phyloP scores from a whole-genome alignment of 1,284 basidiomycete genomes.

The Ceratobasidium sp. region DNA sequence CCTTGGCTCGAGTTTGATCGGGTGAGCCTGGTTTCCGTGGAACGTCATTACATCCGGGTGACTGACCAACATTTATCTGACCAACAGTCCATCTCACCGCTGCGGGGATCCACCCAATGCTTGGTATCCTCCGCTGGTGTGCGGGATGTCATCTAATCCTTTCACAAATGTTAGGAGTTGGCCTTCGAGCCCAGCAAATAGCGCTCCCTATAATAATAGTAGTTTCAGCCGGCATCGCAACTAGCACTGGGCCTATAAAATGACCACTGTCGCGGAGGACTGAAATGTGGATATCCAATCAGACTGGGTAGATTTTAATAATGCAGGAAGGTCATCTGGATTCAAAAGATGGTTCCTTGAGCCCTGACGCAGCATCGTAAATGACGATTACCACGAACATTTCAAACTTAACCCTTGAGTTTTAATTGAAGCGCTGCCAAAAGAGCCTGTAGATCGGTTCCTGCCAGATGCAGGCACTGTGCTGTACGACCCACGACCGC shows the following conservation, averaged over 20 bases:
- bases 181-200: slow-evolving; percentile 21
- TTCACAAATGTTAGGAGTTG: slow-evolving; percentile 1
- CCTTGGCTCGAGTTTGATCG: no score
- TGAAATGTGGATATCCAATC: slow-evolving; percentile 32
- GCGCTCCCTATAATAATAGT: not conserved
- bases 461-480: no score
- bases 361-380: not conserved
- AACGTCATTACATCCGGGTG: no score
- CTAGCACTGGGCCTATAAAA: not conserved
- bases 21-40: no score
- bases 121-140: not conserved
- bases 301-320: slow-evolving; percentile 11
- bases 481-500: no score
- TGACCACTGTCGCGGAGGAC: slow-evolving; percentile 22
- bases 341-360: not conserved
- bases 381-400: not conserved
- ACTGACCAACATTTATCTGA: no score
- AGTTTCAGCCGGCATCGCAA: not conserved
- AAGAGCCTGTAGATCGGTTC: no score
- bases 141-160: not conserved
- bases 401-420: not conserved
- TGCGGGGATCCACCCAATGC: no score
- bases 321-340: slow-evolving; percentile 23
- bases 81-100: no score
- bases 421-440: not conserved